Evolutionary conservation across 139 green algal species (phyloP), one percentile per base, ranked within the genome.

Genomic region (Chlamydomonas schloesseri): DNA sequence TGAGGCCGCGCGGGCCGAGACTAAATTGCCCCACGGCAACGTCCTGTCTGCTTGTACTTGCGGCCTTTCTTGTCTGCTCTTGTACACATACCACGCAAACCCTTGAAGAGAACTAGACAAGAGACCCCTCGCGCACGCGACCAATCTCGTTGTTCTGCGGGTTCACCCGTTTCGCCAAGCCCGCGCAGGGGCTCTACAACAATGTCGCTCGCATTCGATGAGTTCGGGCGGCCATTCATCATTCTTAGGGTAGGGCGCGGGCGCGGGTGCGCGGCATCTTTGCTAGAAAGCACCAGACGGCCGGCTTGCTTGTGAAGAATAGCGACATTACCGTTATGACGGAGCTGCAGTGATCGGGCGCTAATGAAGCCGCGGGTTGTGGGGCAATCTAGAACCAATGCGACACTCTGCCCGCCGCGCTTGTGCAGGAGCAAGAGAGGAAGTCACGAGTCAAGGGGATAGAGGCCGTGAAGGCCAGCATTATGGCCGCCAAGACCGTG

Each of bases 201-300:
- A 46, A 99, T 99, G 97, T 95, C 92, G 31, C 89, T 99, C 23
- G 97, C 96, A 0, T 99, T 99, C 87, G 98, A 99, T 85, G 98
- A 99, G 87, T 99, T 96, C 92, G 97, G 97, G 20, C 87, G 98
- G 65, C 98, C 98, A 0, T 99, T 99, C 89, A 98, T 99, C 75
- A 98, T 99, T 73, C 90, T 99, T 29, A 92, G 95, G 90, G 97
- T 99, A 57, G 33, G 93, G n/a, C 53, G 3, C 1, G 73, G 33
- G 21, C 31, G 18, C 29, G 29, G 67, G 75, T 5, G 14, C 46
- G 46, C n/a, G n/a, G 24, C 2, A 5, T 57, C 5, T 42, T 75
- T 65, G 46, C 46, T 37, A 9, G 46, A 2, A 18, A 47, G 8
- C 55, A 20, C 29, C 29, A 28, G 24, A 78, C 24, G 17, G 69